These are phyloP conservation scores for Apophysomyces variabilis DNA, from an alignment of 371 early-diverging fungal genomes.

Conservation along the genomic window DNA sequence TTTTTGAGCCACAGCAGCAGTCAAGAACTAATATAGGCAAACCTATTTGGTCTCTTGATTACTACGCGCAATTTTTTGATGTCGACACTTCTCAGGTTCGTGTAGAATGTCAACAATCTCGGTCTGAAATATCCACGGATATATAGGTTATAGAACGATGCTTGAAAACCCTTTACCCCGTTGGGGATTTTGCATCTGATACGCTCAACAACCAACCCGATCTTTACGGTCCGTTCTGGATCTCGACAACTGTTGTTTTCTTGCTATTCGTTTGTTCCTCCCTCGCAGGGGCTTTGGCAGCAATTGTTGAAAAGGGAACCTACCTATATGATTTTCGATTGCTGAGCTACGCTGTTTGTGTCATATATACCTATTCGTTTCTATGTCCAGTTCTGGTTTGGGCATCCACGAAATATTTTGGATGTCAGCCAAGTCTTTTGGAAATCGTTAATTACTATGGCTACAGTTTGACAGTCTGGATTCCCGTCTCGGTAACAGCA, in stretches of 20 bases:
- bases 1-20: conserved; percentile 49
- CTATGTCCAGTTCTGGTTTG: conserved; percentile 78
- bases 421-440: conserved; percentile 77
- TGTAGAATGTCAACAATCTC: conserved; percentile 79
- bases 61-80: conserved; percentile 89
- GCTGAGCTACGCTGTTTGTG: conserved; percentile 78
- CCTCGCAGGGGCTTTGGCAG: conserved; percentile 81
- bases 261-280: conserved; percentile 89
- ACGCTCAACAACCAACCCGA: conserved; percentile 54
- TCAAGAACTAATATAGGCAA: conserved; percentile 32
- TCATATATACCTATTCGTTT: conserved; percentile 82
- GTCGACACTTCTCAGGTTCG: conserved; percentile 84
- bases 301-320: conserved; percentile 57
- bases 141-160: conserved; percentile 48
- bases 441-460: conserved; percentile 89
- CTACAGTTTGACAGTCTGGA: conserved; percentile 91
- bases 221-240: conserved; percentile 88
- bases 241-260: conserved; percentile 92
- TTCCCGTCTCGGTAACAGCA: conserved; percentile 82
- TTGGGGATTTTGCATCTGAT: conserved; percentile 50
- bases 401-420: conserved; percentile 85
- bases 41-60: conserved; percentile 83
- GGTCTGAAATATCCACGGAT: conserved; percentile 76
- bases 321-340: conserved; percentile 81
- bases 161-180: conserved; percentile 53